Base-by-base conservation (phyloP, 768 basidiomycete species). In the Multifurca ochricompacta region DNA sequence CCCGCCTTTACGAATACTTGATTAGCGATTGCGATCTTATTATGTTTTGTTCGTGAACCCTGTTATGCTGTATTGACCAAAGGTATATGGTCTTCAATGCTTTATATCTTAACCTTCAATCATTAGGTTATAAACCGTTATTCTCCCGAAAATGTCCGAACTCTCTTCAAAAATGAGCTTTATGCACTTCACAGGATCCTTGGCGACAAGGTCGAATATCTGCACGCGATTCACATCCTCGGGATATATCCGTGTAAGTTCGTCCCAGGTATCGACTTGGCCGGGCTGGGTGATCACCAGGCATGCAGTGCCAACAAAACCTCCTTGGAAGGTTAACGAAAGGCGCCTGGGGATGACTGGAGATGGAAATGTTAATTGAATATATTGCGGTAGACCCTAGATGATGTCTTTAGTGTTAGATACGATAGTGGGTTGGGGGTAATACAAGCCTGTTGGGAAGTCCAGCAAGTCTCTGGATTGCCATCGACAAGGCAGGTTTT, bases 141-240 rank as follows among this genome's bases (percentile, higher is more conserved):
- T 75, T 67, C 88, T 76, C 49, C 89, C 89, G 64, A 90, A 91
- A 63, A 91, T 86, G 69, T 91, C 89, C 18, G 89, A 90, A 65
- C 87, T 87, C 65, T 81, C 77, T 61, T 87, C 83, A 57, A 92
- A 91, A 5, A 86, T 71, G 11, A 92, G 67, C 67, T 78, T 85
- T 59, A 91, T 54, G 16, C 73, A 70, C 52, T 61, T 67, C 14
- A 82, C 68, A 9, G 54, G 35, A 2, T 58, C 54, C 8, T 35
- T 51, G 13, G 64, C 36, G 11, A 52, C 37, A 10, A 91, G 65
- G 50, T 81, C 77, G 61, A 92, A 92, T 6, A 61, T 64, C 66
- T 92, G 90, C 28, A 73, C 73, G 41, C 83, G 74, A 64, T 92
- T 91, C 52, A 85, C 81, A 63, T 92, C 87, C 61, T 88, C 83